phyloP scores from a whole-genome alignment of 768 basidiomycete genomes.

The Hemileccinum impolitum region DNA sequence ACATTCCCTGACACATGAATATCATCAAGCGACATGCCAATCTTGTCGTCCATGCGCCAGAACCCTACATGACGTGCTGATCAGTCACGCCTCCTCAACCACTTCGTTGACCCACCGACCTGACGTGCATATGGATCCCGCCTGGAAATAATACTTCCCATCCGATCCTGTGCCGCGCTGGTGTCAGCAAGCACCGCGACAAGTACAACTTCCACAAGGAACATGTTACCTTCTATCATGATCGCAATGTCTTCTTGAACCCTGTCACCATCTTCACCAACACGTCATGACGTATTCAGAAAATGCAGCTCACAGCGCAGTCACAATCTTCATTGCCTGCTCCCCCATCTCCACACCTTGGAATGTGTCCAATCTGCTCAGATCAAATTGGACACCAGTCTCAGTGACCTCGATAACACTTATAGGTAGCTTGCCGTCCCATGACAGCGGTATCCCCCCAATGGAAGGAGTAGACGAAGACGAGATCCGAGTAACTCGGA shows the following conservation, averaged over 20 bases:
- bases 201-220: conserved; percentile 9
- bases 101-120: conserved; percentile 38
- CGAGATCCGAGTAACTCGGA: conserved; percentile 42
- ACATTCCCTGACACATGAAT: conserved; percentile 71
- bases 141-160: conserved; percentile 72
- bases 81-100: not conserved
- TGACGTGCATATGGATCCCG: conserved; percentile 62
- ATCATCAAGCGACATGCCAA: conserved; percentile 67
- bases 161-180: conserved; percentile 47
- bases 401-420: conserved; percentile 50
- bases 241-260: conserved; percentile 57
- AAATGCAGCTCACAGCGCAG: conserved; percentile 49
- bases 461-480: conserved; percentile 14
- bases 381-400: conserved; percentile 44
- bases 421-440: conserved; percentile 47
- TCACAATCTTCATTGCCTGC: conserved; percentile 58
- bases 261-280: conserved; percentile 27
- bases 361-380: conserved; percentile 34
- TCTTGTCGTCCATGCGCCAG: conserved; percentile 76
- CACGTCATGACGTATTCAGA: not conserved
- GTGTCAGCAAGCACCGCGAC: conserved; percentile 17
- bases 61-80: conserved; percentile 44
- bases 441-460: conserved; percentile 30
- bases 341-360: conserved; percentile 31
- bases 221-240: conserved; percentile 53